Conservation (phyloP, 768 basidiomycete genomes). For the Amanita polypyramis region DNA sequence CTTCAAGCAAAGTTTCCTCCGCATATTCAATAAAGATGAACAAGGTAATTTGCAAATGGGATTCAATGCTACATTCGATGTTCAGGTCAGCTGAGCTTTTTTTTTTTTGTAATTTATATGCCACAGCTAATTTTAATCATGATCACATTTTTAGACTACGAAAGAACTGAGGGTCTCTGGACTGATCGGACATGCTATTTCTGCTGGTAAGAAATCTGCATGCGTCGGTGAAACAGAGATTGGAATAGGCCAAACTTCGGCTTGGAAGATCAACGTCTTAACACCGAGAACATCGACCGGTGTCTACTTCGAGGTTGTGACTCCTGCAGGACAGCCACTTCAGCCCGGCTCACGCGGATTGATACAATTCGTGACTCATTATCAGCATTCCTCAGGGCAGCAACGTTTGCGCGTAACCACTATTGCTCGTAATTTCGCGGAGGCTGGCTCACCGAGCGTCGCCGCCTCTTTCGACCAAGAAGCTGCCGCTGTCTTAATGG, state of each 20-base stretch:
- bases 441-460: slow-evolving; percentile 90
- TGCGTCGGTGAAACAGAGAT: slow-evolving; percentile 99
- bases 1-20: slow-evolving; percentile 96
- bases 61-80: slow-evolving; percentile 98
- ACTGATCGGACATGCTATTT: slow-evolving; percentile 95
- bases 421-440: slow-evolving; percentile 94
- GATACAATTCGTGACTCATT: slow-evolving; percentile 97
- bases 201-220: slow-evolving; percentile 90
- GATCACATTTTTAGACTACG: slow-evolving; percentile 57
- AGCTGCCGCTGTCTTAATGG: slow-evolving; percentile 95
- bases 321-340: slow-evolving; percentile 89
- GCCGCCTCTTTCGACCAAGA: slow-evolving; percentile 97
- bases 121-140: slow-evolving; percentile 3
- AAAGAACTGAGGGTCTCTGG: slow-evolving; percentile 99
- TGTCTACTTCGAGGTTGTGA: slow-evolving; percentile 98
- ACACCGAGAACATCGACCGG: slow-evolving; percentile 81
- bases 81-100: slow-evolving; percentile 51
- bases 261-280: slow-evolving; percentile 93
- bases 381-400: slow-evolving; percentile 95
- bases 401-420: slow-evolving; percentile 95
- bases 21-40: slow-evolving; percentile 87
- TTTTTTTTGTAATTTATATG: too few species aligned
- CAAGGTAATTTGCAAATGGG: slow-evolving; percentile 93
- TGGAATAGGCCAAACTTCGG: slow-evolving; percentile 96
- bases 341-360: slow-evolving; percentile 86